phyloP scores from a whole-genome alignment of 106 monocot genomes.

The Acanthochlamys bracteata region DNA sequence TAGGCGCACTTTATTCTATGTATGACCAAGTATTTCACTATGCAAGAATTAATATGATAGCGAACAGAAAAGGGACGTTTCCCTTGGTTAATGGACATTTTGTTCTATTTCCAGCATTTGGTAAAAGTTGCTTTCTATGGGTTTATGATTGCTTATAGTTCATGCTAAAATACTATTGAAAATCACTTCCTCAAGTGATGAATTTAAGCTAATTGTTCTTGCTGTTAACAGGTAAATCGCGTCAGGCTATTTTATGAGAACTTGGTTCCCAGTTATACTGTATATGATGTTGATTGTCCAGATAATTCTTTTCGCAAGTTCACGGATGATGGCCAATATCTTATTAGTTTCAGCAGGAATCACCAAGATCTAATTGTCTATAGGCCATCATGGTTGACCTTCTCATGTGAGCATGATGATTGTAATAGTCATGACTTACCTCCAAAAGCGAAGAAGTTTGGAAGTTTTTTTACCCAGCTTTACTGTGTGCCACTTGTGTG shows the following conservation, averaged over 20 bases:
- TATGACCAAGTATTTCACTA: no score
- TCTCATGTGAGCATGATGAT: conserved; percentile 65
- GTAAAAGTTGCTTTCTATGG: no score
- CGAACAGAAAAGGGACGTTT: no score
- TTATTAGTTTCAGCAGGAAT: conserved; percentile 85
- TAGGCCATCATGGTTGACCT: conserved; percentile 78
- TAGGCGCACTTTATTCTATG: no score
- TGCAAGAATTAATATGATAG: no score
- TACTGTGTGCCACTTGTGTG: conserved; percentile 71
- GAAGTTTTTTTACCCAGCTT: conserved; percentile 81
- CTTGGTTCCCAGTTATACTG: conserved; percentile 74
- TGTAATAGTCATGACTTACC: conserved; percentile 51
- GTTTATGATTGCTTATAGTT: no score
- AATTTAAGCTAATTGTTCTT: no score
- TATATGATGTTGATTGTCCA: conserved; percentile 88
- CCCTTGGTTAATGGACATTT: no score
- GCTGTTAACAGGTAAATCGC: conserved; percentile 86
- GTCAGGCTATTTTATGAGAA: conserved; percentile 90
- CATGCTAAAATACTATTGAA: no score
- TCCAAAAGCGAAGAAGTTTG: conserved; percentile 63
- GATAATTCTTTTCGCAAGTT: conserved; percentile 86
- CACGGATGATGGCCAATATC: conserved; percentile 89
- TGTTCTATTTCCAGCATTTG: no score
- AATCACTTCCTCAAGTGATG: no score
- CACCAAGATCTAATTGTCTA: conserved; percentile 87